Conservation (phyloP, 495 filamentous ascomycete species). For the Hyaloscypha finlandica region DNA sequence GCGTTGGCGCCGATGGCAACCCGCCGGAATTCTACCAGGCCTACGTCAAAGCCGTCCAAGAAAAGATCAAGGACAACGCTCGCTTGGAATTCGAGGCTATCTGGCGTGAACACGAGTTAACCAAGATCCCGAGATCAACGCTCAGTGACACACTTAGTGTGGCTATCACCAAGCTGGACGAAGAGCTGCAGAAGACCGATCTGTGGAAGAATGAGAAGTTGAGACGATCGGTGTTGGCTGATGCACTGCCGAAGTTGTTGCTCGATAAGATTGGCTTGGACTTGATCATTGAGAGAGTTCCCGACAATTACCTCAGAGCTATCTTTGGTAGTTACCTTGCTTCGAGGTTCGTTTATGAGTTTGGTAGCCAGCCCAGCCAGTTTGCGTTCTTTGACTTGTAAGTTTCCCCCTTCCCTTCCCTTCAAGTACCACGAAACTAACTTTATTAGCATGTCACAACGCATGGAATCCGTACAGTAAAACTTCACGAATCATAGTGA, state of each 20-base stretch:
- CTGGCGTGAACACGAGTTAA: slow-evolving; percentile 89
- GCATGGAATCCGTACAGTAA: slow-evolving; percentile 9
- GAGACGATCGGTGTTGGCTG: slow-evolving; percentile 73
- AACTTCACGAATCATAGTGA: neutral
- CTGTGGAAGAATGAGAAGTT: slow-evolving; percentile 85
- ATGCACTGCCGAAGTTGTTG: slow-evolving; percentile 84
- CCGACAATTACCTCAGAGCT: slow-evolving; percentile 86
- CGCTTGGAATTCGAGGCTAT: slow-evolving; percentile 95
- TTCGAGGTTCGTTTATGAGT: slow-evolving; percentile 92
- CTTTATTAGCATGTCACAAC: slow-evolving; percentile 51
- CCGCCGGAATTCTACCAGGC: slow-evolving; percentile 86
- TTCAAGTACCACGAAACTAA: slow-evolving; percentile 4
- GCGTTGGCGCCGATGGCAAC: slow-evolving; percentile 72
- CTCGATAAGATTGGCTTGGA: slow-evolving; percentile 89
- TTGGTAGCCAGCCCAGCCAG: slow-evolving; percentile 88
- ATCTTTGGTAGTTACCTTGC: slow-evolving; percentile 97
- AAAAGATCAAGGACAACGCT: slow-evolving; percentile 85
- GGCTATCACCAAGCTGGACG: slow-evolving; percentile 92
- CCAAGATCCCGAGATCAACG: slow-evolving; percentile 73
- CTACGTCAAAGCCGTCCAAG: slow-evolving; percentile 91
- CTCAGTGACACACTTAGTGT: slow-evolving; percentile 85
- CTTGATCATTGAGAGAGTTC: slow-evolving; percentile 80
- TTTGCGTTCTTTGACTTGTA: slow-evolving; percentile 99
- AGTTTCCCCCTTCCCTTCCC: slow-evolving; percentile 40
- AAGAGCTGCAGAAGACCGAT: slow-evolving; percentile 90